phyloP scores from a whole-genome alignment of 2,329 filamentous ascomycete genomes.

The Colletotrichum sp. region DNA sequence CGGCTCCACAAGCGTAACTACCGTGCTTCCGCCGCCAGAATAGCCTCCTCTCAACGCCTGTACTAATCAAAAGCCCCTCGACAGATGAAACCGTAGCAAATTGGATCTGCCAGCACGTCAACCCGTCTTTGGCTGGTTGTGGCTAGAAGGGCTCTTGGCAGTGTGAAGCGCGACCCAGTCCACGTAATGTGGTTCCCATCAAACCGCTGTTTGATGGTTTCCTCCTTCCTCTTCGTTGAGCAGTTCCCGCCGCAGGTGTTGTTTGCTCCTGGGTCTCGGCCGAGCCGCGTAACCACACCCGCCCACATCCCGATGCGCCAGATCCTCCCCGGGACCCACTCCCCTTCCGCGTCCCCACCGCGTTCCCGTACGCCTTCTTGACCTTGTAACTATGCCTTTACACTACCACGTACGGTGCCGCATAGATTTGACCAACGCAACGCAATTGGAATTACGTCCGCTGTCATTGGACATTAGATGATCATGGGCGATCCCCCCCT shows the following conservation, averaged over 20 bases:
- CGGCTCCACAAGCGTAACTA: not conserved
- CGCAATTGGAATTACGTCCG: slow-evolving; percentile 3
- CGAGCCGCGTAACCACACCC: slow-evolving; percentile 10
- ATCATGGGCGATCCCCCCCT: not conserved
- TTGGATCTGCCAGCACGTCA: not conserved
- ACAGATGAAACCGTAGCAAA: slow-evolving; percentile 4
- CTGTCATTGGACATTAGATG: slow-evolving; percentile 1
- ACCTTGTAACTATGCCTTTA: not conserved
- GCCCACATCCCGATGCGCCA: slow-evolving; percentile 16
- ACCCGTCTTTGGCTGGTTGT: not conserved
- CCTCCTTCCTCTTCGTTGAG: not conserved
- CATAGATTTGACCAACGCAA: not conserved
- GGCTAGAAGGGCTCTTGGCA: slow-evolving; percentile 1
- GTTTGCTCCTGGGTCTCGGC: not conserved
- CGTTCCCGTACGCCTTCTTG: not conserved
- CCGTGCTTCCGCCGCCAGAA: not conserved
- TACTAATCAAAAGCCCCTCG: not conserved
- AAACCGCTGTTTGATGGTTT: not conserved
- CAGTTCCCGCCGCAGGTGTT: not conserved
- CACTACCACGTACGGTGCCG: not conserved
- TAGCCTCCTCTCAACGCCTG: not conserved
- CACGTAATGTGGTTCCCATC: not conserved
- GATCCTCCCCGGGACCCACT: not conserved
- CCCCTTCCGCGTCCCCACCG: not conserved
- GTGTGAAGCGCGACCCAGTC: not conserved